A percentile compares a stretch with the other conserved stretches of the same genome.
These are phyloP conservation scores for Chenopodium suecicum DNA, from an alignment of 148 eudicot species.

Conservation along the genomic window DNA sequence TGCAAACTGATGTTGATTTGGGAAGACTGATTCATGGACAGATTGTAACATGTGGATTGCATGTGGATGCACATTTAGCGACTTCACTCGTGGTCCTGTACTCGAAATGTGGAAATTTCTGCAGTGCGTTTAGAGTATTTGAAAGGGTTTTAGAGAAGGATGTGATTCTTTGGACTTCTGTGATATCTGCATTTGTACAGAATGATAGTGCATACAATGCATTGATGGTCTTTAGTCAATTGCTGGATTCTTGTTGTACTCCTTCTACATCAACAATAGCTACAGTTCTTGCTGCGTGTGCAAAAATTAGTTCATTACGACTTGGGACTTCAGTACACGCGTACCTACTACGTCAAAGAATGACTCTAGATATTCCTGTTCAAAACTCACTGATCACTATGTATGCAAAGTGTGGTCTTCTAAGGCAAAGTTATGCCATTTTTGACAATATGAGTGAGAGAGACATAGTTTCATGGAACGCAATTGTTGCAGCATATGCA, in stretches of 20 bases:
- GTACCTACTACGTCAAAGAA: conserved; percentile 49
- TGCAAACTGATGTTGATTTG: conserved; percentile 35
- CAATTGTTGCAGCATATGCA: conserved; percentile 69
- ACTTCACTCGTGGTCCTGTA: conserved; percentile 65
- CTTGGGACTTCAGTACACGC: conserved; percentile 71
- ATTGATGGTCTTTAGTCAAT: conserved; percentile 42
- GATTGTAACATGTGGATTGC: conserved; percentile 52
- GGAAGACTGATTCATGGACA: conserved; percentile 63
- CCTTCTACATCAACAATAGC: conserved; percentile 69
- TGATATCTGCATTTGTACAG: conserved; percentile 91
- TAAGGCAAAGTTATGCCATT: conserved; percentile 46
- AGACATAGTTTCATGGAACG: conserved; percentile 93
- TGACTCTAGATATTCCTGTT: conserved; percentile 48
- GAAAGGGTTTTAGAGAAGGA: conserved; percentile 55
- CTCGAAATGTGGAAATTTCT: conserved; percentile 45
- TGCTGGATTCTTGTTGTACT: conserved; percentile 43
- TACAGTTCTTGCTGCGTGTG: conserved; percentile 74
- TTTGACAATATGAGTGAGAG: conserved; percentile 54
- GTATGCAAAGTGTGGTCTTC: conserved; percentile 67
- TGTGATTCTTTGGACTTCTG: conserved; percentile 65
- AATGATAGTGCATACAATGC: conserved; percentile 57
- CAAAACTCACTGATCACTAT: conserved; percentile 74
- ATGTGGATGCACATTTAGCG: conserved; percentile 48
- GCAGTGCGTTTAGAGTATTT: conserved; percentile 52
- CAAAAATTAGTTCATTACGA: conserved; percentile 41